Conservation (phyloP, 139 green algal genomes). For the Tetradesmus obliquus region DNA sequence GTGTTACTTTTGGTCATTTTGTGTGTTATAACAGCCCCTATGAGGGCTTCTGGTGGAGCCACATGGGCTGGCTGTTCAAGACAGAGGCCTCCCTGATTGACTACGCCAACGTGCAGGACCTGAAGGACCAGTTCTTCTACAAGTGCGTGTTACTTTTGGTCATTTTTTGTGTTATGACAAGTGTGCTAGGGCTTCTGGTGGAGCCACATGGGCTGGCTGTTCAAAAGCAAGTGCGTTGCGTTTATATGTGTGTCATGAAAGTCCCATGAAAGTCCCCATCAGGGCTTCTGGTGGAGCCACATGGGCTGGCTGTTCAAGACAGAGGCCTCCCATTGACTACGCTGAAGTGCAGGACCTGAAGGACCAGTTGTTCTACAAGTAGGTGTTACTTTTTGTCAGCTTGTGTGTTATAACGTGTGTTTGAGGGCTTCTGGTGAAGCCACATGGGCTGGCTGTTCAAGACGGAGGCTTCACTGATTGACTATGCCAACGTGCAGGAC, state of each 20-base stretch:
- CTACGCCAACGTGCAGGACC: slow-evolving; percentile 78
- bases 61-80: slow-evolving; percentile 93
- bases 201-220: slow-evolving; percentile 89
- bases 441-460: slow-evolving; percentile 93
- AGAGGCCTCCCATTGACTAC: slow-evolving; percentile 54
- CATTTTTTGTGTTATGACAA: no score
- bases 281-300: slow-evolving; percentile 92
- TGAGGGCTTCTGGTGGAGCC: slow-evolving; percentile 94
- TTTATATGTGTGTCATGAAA: no score
- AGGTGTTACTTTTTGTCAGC: slow-evolving; percentile 39
- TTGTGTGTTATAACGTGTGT: background rate
- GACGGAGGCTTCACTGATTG: slow-evolving; percentile 59
- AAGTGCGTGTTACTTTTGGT: slow-evolving; percentile 35
- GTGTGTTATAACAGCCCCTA: slow-evolving; percentile 64
- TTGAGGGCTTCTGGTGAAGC: slow-evolving; percentile 90
- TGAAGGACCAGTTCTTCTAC: slow-evolving; percentile 91
- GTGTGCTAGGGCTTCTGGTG: slow-evolving; percentile 84
- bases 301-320: slow-evolving; percentile 91
- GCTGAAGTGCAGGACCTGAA: slow-evolving; percentile 79
- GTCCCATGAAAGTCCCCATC: slow-evolving; percentile 71
- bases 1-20: slow-evolving; percentile 41
- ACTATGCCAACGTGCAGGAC: slow-evolving; percentile 72
- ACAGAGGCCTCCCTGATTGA: slow-evolving; percentile 67
- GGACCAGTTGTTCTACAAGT: slow-evolving; percentile 83
- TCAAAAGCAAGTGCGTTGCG: slow-evolving; percentile 74